Evolutionary conservation across 129 eudicot species (phyloP).

Genomic region (Helichrysum umbraculigerum): DNA sequence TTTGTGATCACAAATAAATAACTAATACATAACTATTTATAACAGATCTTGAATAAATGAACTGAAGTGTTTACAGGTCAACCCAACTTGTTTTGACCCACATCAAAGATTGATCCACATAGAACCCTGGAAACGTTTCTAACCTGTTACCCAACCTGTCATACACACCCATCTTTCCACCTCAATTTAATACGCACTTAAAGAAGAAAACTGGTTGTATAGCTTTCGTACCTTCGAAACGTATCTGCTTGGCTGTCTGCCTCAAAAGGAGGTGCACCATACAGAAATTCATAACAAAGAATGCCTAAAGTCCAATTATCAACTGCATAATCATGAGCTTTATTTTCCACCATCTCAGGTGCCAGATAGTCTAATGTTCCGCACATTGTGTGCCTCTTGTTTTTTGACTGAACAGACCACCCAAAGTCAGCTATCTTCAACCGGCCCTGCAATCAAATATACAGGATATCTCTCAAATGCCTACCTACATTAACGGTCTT

Average conservation of each 20-base stretch:
- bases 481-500: not conserved
- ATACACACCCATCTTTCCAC: not conserved
- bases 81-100: not conserved
- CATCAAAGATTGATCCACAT: not conserved
- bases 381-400: slow-evolving; percentile 93
- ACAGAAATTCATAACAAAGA: slow-evolving; percentile 88
- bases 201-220: not conserved
- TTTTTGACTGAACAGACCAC: slow-evolving; percentile 91
- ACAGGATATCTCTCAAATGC: not conserved
- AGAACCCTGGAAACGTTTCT: not conserved
- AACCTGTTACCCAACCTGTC: not conserved
- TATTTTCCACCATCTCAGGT: slow-evolving; percentile 98
- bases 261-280: slow-evolving; percentile 90
- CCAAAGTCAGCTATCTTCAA: slow-evolving; percentile 96
- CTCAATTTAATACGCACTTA: not conserved
- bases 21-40: not conserved
- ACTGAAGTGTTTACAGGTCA: not conserved
- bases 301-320: slow-evolving; percentile 97
- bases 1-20: not conserved
- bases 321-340: slow-evolving; percentile 91
- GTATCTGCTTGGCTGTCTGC: slow-evolving; percentile 89
- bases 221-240: slow-evolving; percentile 59
- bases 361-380: slow-evolving; percentile 95
- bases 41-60: not conserved
- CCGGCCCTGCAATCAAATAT: slow-evolving; percentile 58